phyloP scores from a whole-genome alignment of 2,329 filamentous ascomycete species.

The Paraconiothyrium sp. region DNA sequence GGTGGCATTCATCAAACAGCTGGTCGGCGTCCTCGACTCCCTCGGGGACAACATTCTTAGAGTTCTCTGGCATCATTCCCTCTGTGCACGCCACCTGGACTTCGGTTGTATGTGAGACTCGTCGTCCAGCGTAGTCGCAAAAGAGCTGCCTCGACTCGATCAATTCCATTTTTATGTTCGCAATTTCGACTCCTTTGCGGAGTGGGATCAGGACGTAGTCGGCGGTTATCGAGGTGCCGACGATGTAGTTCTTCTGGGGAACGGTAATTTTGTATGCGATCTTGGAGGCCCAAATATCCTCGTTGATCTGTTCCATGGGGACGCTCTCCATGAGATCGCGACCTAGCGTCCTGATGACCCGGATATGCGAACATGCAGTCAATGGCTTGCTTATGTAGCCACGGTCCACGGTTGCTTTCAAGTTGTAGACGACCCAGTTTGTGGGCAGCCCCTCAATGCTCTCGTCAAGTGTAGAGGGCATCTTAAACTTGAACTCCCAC shows the following conservation, averaged over 20 bases:
- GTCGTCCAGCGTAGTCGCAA: constrained; percentile 55
- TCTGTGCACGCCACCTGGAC: constrained; percentile 46
- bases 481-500: constrained; percentile 61
- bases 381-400: constrained; percentile 91
- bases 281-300: constrained; percentile 98
- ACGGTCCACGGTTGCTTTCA: constrained; percentile 88
- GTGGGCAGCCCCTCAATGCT: constrained; percentile 90
- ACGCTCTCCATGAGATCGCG: constrained; percentile 75
- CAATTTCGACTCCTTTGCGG: constrained; percentile 85
- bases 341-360: constrained; percentile 59
- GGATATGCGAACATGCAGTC: constrained; percentile 73
- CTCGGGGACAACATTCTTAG: constrained; percentile 38
- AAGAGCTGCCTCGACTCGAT: constrained; percentile 66
- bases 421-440: constrained; percentile 86
- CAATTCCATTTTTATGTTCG: constrained; percentile 81
- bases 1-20: constrained; percentile 65
- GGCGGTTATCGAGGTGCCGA: constrained; percentile 84
- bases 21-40: constrained; percentile 49
- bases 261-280: constrained; percentile 94
- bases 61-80: constrained; percentile 48
- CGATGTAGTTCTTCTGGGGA: constrained; percentile 92
- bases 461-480: constrained; percentile 69
- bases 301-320: constrained; percentile 71
- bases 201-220: constrained; percentile 89
- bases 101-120: constrained; percentile 43